phyloP scores from a whole-genome alignment of 139 green algal species.

The Coelastrella sp. region DNA sequence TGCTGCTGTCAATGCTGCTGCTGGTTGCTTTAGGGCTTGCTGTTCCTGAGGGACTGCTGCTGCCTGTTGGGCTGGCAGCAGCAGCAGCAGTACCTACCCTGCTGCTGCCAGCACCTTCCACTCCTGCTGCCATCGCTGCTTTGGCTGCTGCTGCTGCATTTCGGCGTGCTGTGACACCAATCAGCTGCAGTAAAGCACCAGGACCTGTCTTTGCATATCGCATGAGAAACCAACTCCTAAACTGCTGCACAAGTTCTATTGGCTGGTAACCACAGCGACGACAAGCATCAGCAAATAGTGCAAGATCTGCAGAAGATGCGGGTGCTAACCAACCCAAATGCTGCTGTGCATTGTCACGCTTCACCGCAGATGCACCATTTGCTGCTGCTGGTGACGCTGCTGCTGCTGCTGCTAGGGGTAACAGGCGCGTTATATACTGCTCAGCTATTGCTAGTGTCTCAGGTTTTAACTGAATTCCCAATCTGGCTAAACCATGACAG shows the following conservation, averaged over 20 bases:
- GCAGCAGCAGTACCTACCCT: not conserved
- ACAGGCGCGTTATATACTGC: not conserved
- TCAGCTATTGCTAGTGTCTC: slow-evolving; percentile 1
- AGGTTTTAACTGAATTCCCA: not conserved
- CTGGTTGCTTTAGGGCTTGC: not conserved
- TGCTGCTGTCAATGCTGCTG: not conserved
- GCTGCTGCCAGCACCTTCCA: not conserved
- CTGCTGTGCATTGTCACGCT: no score
- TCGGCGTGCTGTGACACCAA: not conserved
- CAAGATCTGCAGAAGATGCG: slow-evolving; percentile 2
- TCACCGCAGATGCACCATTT: slow-evolving; percentile 31
- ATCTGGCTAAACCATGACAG: not conserved
- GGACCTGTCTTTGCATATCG: not conserved
- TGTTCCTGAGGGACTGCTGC: not conserved
- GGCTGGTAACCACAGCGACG: not conserved
- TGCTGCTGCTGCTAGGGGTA: not conserved
- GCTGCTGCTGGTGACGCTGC: not conserved
- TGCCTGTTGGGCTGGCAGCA: not conserved
- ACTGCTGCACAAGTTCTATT: not conserved
- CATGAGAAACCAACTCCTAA: slow-evolving; percentile 16
- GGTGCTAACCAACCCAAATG: not conserved
- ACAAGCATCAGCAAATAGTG: slow-evolving; percentile 27
- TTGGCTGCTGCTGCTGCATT: slow-evolving; percentile 14
- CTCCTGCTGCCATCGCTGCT: not conserved
- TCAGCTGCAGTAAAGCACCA: not conserved